Evolutionary conservation across 2,329 filamentous ascomycete genomes (phyloP), one percentile per base, ranked within the genome.

Genomic region (Mariannaea sp.): DNA sequence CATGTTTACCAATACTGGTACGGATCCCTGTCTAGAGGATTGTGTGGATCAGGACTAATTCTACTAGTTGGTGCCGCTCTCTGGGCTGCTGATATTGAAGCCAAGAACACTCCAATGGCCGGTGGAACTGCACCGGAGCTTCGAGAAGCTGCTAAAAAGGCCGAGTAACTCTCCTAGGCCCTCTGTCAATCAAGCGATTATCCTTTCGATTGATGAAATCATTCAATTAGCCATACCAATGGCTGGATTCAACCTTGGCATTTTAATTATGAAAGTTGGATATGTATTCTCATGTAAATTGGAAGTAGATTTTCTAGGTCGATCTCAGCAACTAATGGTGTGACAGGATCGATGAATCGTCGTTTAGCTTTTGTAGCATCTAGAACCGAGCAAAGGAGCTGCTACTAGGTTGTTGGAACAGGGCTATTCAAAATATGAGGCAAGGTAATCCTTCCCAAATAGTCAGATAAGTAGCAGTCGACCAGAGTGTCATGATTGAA

Each of bases 31-130:
- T 8, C 22, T 24, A 24, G n/a, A n/a, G 22, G 22, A 5, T 8
- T 8, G 22, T 24, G 22, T 5, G 5, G 22, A 24, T 5, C 22
- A 24, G 5, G 22, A 24, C 8, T 24, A 24, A 47, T 5, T 17
- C 4, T 16, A 24, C 2, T 16, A 86, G 91, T 96, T 53, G 93
- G 92, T 7, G 93, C 92, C 48, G 93, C 93, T 7, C 76, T 97
- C n/a, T 97, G 92, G 92, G 92, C 93, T 33, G 89, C 90, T 14
- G 92, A 95, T 70, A 83, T 95, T 53, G 91, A 95, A 71, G 70
- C 73, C 22, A 78, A 79, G 62, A 74, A 76, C 50, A 77, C 72
- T 8, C 70, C 72, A 33, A 81, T 82, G 77, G 74, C 75, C 8
- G 68, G 74, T 46, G 72, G 75, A 55, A 82, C 79, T 12, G 79